A percentile compares a stretch with the other conserved stretches of the same genome.
Evolutionary conservation across 306 rosid genomes (phyloP).

Genomic region (Cicer bijugum): DNA sequence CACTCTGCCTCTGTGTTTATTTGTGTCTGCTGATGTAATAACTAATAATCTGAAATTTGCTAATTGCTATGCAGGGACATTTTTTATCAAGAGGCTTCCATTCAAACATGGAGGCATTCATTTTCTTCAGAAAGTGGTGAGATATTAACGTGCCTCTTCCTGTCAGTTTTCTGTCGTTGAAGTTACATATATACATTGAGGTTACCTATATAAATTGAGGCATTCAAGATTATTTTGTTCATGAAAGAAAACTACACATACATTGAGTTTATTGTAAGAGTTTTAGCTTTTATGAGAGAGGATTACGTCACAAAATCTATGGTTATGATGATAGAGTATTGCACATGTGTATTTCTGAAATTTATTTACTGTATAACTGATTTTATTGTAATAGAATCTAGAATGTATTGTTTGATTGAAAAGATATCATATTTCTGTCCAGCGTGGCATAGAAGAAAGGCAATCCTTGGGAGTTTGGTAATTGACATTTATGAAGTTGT

Average conservation of each 20-base stretch:
- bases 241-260: slow-evolving; percentile 18
- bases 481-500: background rate
- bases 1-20: background rate
- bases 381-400: slow-evolving; percentile 22
- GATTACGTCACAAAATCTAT: slow-evolving; percentile 4
- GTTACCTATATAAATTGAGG: background rate
- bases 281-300: background rate
- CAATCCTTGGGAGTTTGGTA: background rate
- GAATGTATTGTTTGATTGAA: slow-evolving; percentile 14
- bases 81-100: slow-evolving; percentile 46
- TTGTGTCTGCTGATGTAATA: background rate
- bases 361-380: background rate
- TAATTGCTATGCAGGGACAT: slow-evolving; percentile 54
- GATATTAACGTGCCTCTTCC: slow-evolving; percentile 22
- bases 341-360: slow-evolving; percentile 17
- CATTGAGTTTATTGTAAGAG: slow-evolving; percentile 27
- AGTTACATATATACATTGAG: background rate
- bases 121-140: slow-evolving; percentile 84
- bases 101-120: slow-evolving; percentile 57
- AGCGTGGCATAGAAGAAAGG: slow-evolving; percentile 3
- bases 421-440: slow-evolving; percentile 1
- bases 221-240: slow-evolving; percentile 24
- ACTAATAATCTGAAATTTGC: background rate
- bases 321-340: slow-evolving; percentile 24
- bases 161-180: slow-evolving; percentile 31